Percentiles rank a stretch among this genome's conserved stretches.
phyloP scores from a whole-genome alignment of 225 moss, liverwort and hornwort genomes.

The Lunularia cruciata region DNA sequence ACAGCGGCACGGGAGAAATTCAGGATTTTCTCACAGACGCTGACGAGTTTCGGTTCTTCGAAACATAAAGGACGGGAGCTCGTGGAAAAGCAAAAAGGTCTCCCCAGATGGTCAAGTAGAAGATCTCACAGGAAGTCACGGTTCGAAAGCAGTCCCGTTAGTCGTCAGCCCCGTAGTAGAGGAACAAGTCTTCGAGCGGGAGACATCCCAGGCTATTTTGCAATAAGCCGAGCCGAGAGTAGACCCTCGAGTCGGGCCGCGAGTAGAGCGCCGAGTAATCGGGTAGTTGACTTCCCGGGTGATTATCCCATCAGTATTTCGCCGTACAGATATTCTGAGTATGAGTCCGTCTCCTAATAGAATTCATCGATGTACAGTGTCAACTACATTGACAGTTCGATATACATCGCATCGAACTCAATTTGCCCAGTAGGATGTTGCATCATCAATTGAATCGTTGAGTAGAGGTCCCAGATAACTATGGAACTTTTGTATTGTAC shows the following conservation, averaged over 20 bases:
- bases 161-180: background rate
- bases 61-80: background rate
- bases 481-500: too few relatives aligned
- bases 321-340: background rate
- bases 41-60: background rate
- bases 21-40: background rate
- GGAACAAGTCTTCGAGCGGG: background rate
- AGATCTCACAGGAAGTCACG: background rate
- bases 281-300: constrained; percentile 1
- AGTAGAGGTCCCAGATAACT: too few relatives aligned
- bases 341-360: constrained; percentile 4
- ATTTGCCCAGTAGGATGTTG: too few relatives aligned
- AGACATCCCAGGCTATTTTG: background rate
- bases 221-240: background rate
- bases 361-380: too few relatives aligned
- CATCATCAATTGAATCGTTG: too few relatives aligned
- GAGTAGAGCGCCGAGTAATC: background rate
- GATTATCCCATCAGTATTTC: constrained; percentile 9
- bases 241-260: too few relatives aligned
- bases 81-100: background rate
- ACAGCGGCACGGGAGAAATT: constrained; percentile 10
- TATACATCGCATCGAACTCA: too few relatives aligned
- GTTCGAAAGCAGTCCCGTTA: background rate
- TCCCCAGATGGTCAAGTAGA: background rate
- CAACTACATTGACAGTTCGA: too few relatives aligned